Evolutionary conservation across 306 rosid species (phyloP).

Genomic region (Cercis canadensis): DNA sequence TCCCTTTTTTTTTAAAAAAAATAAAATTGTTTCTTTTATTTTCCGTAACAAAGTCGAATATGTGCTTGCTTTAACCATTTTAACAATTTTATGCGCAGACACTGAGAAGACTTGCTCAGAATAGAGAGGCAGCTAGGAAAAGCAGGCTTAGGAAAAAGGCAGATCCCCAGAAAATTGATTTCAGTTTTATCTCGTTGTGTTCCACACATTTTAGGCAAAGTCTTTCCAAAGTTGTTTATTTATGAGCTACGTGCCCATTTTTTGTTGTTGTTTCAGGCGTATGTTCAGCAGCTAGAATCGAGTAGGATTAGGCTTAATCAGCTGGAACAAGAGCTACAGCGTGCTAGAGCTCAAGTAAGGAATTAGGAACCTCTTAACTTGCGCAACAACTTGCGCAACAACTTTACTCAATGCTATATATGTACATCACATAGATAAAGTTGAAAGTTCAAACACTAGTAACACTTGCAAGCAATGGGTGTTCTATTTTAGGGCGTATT

Average conservation of each 20-base stretch:
- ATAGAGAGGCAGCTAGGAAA: conserved; percentile 99
- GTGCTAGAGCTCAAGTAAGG: conserved; percentile 81
- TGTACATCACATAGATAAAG: conserved; percentile 13
- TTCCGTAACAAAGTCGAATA: conserved; percentile 5
- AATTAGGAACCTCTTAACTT: not conserved
- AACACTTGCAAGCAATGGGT: conserved; percentile 12
- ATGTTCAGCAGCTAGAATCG: conserved; percentile 92
- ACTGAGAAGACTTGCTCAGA: conserved; percentile 96
- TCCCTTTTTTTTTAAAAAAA: too few relatives aligned
- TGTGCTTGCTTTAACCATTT: not conserved
- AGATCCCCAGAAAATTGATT: not conserved
- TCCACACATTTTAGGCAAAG: conserved; percentile 37
- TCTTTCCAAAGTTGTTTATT: conserved; percentile 9
- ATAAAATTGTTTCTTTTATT: not conserved
- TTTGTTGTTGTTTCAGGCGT: conserved; percentile 62
- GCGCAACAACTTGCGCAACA: not conserved
- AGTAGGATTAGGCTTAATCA: conserved; percentile 96
- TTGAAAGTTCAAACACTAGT: not conserved
- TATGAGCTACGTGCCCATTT: conserved; percentile 7
- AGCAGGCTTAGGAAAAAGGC: conserved; percentile 99
- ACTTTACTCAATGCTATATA: conserved; percentile 17
- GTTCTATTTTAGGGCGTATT: conserved; percentile 65
- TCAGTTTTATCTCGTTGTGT: conserved; percentile 5
- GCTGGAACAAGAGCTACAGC: conserved; percentile 89
- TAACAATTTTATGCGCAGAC: conserved; percentile 53